These are phyloP conservation scores for Physcomitrellopsis africana DNA, from an alignment of 225 moss, liverwort and hornwort species.

Conservation along the genomic window DNA sequence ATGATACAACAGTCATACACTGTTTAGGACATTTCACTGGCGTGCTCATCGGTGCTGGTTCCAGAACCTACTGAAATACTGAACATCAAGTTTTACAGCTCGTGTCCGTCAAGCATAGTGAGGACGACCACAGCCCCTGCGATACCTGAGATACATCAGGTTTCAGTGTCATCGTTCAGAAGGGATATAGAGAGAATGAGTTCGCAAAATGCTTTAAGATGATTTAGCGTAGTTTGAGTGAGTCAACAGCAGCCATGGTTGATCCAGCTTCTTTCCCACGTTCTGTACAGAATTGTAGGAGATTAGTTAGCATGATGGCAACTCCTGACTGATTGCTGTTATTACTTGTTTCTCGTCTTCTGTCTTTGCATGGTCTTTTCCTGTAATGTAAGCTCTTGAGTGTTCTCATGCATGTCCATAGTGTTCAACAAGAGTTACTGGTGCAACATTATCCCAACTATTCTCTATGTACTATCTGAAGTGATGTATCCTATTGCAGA, in stretches of 20 bases:
- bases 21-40: slow-evolving; percentile 36
- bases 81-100: slow-evolving; percentile 4
- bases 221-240: slow-evolving; percentile 4
- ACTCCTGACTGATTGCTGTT: slow-evolving; percentile 6
- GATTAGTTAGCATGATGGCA: slow-evolving; percentile 33
- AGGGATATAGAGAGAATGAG: slow-evolving; percentile 11
- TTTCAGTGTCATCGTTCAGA: slow-evolving; percentile 16
- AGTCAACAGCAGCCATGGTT: slow-evolving; percentile 31
- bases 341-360: slow-evolving; percentile 24
- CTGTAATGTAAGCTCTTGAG: slow-evolving; percentile 15
- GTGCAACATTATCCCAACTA: no score
- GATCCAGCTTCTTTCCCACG: slow-evolving; percentile 23
- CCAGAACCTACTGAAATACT: not conserved
- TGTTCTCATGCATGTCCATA: no score
- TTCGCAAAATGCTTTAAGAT: slow-evolving; percentile 20
- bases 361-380: not conserved
- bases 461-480: no score
- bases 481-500: no score
- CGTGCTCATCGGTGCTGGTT: slow-evolving; percentile 5
- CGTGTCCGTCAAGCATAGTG: slow-evolving; percentile 12
- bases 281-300: slow-evolving; percentile 5
- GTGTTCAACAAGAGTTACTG: no score
- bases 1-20: slow-evolving; percentile 90
- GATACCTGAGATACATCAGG: not conserved
- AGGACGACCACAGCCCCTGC: not conserved